Conservation (phyloP, 139 green algal species). For the Pleodorina starrii region DNA sequence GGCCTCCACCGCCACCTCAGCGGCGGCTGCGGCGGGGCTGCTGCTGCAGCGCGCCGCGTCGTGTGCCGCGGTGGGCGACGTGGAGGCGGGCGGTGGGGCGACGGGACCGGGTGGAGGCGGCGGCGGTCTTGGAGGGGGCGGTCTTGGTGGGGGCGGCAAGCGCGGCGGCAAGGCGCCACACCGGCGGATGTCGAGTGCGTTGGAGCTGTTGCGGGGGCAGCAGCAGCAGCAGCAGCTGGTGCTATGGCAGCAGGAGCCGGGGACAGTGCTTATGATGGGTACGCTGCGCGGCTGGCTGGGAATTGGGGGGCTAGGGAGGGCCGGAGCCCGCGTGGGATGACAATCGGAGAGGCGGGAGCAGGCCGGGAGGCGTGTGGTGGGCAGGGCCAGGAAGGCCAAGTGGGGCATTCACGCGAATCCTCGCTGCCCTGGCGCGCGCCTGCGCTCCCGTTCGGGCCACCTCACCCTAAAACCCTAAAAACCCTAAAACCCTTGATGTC, state of each 20-base stretch:
- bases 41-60: slow-evolving; percentile 15
- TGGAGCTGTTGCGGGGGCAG: neutral
- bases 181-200: neutral
- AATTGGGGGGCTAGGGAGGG: neutral
- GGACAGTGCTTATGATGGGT: slow-evolving; percentile 41
- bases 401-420: too few species aligned
- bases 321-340: too few species aligned
- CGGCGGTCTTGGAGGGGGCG: too few species aligned
- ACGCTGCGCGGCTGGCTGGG: neutral
- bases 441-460: too few species aligned
- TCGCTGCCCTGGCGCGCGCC: too few species aligned
- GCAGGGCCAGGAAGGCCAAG: too few species aligned
- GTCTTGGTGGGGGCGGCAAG: neutral
- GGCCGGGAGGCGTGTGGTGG: too few species aligned
- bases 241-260: slow-evolving; percentile 34
- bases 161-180: neutral
- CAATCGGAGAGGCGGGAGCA: too few species aligned
- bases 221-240: neutral
- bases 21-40: neutral
- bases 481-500: too few species aligned
- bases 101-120: too few species aligned
- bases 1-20: neutral
- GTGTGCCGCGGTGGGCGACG: neutral
- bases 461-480: too few species aligned
- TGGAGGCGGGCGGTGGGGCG: neutral